Percentiles rank a stretch among this genome's conserved stretches.
phyloP scores from a whole-genome alignment of 2,329 filamentous ascomycete genomes.

The Torrubiellomyces zombiae region DNA sequence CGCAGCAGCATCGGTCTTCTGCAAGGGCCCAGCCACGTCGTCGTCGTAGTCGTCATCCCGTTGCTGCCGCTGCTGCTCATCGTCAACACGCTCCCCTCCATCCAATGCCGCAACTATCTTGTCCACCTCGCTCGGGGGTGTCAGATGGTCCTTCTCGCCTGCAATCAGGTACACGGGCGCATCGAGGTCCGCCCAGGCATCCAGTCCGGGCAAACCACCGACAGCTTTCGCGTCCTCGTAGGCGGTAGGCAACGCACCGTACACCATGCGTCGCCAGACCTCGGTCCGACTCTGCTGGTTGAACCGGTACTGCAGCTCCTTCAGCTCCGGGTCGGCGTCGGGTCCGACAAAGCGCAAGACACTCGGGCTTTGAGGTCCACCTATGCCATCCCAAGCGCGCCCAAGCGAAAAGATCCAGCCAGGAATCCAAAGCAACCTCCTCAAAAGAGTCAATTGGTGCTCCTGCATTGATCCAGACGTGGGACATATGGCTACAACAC shows the following conservation, averaged over 20 bases:
- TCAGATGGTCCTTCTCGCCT: constrained; percentile 61
- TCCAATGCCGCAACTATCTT: constrained; percentile 39
- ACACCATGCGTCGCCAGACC: constrained; percentile 69
- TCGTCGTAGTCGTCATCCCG: background rate
- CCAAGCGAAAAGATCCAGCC: constrained; percentile 58
- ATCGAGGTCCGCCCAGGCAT: constrained; percentile 55
- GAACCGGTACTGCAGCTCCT: constrained; percentile 51
- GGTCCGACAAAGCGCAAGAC: constrained; percentile 61
- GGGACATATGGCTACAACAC: constrained; percentile 70
- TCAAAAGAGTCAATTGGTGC: constrained; percentile 24
- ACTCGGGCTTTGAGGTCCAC: constrained; percentile 61
- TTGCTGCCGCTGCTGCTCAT: constrained; percentile 12
- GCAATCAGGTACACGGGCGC: constrained; percentile 65
- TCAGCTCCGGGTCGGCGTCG: constrained; percentile 47
- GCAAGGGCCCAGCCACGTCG: too few relatives aligned
- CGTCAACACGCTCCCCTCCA: constrained; percentile 6
- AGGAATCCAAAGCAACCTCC: constrained; percentile 51
- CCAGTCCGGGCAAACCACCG: constrained; percentile 51
- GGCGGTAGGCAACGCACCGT: constrained; percentile 49
- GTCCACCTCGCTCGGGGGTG: constrained; percentile 51
- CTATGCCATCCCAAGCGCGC: constrained; percentile 61
- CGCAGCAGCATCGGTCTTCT: constrained; percentile 30
- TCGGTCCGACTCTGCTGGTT: constrained; percentile 72
- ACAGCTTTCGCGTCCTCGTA: constrained; percentile 34
- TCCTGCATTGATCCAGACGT: constrained; percentile 45